Percentiles rank a stretch among this genome's conserved stretches.
Conservation (phyloP, 2,329 filamentous ascomycete species). For the Nemania sp. region DNA sequence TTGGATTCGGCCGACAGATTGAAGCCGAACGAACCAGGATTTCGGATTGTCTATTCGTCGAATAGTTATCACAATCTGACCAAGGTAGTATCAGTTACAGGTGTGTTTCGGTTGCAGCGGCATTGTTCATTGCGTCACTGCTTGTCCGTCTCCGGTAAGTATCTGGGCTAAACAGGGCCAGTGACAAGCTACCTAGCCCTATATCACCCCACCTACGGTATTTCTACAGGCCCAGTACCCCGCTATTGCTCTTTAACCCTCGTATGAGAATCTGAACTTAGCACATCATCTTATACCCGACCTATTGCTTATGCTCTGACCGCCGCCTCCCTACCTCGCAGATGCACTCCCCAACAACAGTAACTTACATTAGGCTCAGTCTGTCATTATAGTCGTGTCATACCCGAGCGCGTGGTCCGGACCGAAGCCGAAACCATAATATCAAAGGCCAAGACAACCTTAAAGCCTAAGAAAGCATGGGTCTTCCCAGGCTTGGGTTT, state of each 20-base stretch:
- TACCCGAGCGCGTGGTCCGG: not conserved
- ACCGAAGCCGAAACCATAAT: not conserved
- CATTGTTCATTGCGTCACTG: constrained; percentile 10
- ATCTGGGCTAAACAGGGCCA: too few relatives aligned
- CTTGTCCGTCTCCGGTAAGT: too few relatives aligned
- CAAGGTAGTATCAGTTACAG: too few relatives aligned
- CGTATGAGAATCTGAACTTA: constrained; percentile 4
- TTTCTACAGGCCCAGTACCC: too few relatives aligned
- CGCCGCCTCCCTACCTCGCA: constrained; percentile 7
- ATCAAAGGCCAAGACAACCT: not conserved
- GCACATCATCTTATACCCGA: not conserved
- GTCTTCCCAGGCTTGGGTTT: constrained; percentile 51
- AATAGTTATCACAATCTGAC: too few relatives aligned
- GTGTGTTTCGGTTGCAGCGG: constrained; percentile 17
- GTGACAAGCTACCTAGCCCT: not conserved
- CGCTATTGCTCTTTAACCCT: constrained; percentile 11
- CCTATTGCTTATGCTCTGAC: not conserved
- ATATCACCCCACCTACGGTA: constrained; percentile 10
- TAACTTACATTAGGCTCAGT: not conserved
- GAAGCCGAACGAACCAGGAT: too few relatives aligned
- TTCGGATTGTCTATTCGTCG: too few relatives aligned
- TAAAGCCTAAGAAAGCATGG: constrained; percentile 45
- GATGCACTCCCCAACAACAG: not conserved
- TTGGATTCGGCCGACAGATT: too few relatives aligned
- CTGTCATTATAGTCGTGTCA: not conserved